Percentiles rank a stretch among this genome's conserved stretches.
Evolutionary conservation across 1,284 basidiomycete genomes (phyloP).

Genomic region (Phenoliferia sp.): DNA sequence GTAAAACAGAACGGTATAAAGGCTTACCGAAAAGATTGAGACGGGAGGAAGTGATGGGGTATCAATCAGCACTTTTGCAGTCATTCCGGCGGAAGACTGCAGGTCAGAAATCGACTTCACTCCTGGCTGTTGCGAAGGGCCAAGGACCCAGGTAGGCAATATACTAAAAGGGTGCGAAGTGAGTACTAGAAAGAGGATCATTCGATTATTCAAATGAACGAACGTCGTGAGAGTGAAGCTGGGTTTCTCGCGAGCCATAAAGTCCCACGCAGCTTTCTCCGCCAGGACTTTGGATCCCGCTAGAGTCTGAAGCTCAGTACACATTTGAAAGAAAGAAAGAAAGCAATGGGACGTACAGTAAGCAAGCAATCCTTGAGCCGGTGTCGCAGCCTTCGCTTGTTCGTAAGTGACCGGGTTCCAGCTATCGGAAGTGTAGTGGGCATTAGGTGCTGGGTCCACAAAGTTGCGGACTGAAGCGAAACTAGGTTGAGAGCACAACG

Average conservation of each 20-base stretch:
- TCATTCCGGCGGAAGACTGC: not conserved
- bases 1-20: too few species aligned
- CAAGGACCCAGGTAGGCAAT: not conserved
- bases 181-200: not conserved
- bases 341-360: not conserved
- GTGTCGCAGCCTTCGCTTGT: not conserved
- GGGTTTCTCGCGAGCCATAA: conserved; percentile 55
- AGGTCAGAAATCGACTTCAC: not conserved
- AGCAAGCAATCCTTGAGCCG: not conserved
- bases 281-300: conserved; percentile 63
- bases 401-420: not conserved
- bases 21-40: too few species aligned
- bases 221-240: conserved; percentile 53
- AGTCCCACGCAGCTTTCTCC: conserved; percentile 58
- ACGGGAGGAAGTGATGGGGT: not conserved
- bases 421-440: not conserved
- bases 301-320: conserved; percentile 47
- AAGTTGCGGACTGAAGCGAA: not conserved
- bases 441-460: not conserved
- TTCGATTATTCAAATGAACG: not conserved
- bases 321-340: not conserved
- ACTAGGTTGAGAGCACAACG: not conserved
- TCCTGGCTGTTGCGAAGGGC: not conserved
- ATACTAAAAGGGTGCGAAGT: not conserved
- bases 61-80: not conserved